Conservation (phyloP, 179 eudicot genomes). For the Corrigiola litoralis region DNA sequence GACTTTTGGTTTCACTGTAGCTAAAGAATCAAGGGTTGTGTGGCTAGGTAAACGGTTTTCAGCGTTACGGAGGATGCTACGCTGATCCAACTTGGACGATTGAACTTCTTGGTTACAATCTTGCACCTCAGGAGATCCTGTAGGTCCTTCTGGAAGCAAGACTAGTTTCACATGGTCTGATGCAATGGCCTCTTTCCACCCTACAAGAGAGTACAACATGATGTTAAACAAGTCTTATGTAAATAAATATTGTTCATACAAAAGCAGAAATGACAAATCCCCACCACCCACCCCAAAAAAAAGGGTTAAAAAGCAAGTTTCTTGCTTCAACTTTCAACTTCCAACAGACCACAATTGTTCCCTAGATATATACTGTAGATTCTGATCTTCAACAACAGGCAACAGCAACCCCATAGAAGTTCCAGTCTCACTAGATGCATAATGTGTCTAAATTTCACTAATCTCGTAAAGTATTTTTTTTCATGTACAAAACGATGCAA, state of each 20-base stretch:
- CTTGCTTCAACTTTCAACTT: no score
- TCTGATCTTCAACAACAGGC: no score
- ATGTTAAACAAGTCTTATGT: not conserved
- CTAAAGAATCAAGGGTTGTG: constrained; percentile 16
- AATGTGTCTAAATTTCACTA: no score
- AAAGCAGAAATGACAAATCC: no score
- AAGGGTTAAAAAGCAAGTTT: no score
- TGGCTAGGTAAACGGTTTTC: constrained; percentile 18
- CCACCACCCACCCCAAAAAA: no score
- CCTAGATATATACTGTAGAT: no score
- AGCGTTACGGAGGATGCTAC: constrained; percentile 21
- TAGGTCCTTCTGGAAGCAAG: constrained; percentile 35
- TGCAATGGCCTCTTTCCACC: constrained; percentile 72
- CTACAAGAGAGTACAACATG: constrained; percentile 30
- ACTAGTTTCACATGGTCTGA: constrained; percentile 54
- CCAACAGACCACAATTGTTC: no score
- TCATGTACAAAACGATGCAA: constrained; percentile 1
- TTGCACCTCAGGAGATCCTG: constrained; percentile 23
- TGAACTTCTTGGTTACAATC: constrained; percentile 21
- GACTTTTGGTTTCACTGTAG: constrained; percentile 30
- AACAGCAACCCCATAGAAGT: no score
- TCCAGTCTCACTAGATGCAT: no score
- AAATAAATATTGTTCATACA: no score
- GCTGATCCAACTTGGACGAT: constrained; percentile 20
- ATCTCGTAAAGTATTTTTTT: not conserved